phyloP scores from a whole-genome alignment of 2,329 filamentous ascomycete genomes.

The Nannizzia gypsea region DNA sequence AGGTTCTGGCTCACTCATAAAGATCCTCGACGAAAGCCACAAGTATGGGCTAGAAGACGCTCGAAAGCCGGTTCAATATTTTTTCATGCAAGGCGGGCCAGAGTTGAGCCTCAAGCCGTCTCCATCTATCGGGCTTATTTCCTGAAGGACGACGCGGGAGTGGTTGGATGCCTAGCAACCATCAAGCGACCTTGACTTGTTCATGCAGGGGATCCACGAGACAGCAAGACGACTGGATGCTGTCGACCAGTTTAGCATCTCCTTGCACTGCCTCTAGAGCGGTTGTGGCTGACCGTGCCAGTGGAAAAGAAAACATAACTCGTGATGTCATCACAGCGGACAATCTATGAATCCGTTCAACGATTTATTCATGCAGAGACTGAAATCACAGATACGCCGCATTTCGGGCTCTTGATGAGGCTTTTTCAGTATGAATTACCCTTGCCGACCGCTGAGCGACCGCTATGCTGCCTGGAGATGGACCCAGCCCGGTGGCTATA shows the following conservation, averaged over 20 bases:
- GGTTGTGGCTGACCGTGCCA: neutral
- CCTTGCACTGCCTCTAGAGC: neutral
- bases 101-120: neutral
- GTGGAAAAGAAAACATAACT: neutral
- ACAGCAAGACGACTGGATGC: neutral
- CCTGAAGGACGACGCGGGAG: neutral
- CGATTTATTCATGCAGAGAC: neutral
- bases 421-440: neutral
- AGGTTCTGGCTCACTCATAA: neutral
- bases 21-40: neutral
- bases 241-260: neutral
- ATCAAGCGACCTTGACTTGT: neutral
- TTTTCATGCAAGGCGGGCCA: neutral
- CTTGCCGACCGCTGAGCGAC: neutral
- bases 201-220: neutral
- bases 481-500: neutral
- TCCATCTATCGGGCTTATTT: neutral
- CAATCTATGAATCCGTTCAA: neutral
- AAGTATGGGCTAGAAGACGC: neutral
- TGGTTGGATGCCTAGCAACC: constrained; percentile 1
- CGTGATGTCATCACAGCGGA: neutral
- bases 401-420: neutral
- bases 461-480: neutral
- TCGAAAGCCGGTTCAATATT: neutral
- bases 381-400: neutral